Evolutionary conservation across 2,329 filamentous ascomycete species (phyloP), one percentile per base, ranked within the genome.

Genomic region (Nemania bipapillata): DNA sequence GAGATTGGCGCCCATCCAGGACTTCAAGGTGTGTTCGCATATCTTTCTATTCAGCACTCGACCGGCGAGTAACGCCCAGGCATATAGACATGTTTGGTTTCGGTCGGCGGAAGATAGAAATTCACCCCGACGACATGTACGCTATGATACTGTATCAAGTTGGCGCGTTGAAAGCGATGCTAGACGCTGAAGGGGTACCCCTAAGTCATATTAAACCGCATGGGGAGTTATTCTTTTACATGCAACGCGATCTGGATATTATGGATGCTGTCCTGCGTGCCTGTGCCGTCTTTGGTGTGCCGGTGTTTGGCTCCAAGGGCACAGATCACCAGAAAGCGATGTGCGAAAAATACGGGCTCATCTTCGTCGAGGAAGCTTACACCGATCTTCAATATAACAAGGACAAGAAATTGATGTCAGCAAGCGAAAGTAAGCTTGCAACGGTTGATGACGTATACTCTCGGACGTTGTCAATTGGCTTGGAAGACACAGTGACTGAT

Each of bases 111-210:
- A 63, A 63, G 37, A 63, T 55, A 8, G 60, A 63, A 37, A 37
- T 63, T 28, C 60, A 63, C 20, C 60, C 50, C 11, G 60, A 63
- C 12, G 60, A 63, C 37, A 63, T 63, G 60, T 63, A 63, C 52
- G 60, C 60, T 8, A 63, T 63, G 60, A 63, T 63, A 49, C 15
- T 63, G 8, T 63, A 63, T 17, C 60, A 63, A 49, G 60, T 63
- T 6, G 60, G 60, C 20, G 60, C 60, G 0, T 20, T 63, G 60
- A 63, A 63, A 15, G 60, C 50, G 12, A 63, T 63, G 60, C 50
- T 63, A 0, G 60, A 63, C 40, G 60, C 60, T 6, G 60, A 63
- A 55, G 52, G 37, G 26, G 60, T 63, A 8, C 60, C 60, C n/a
- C 50, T 63, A 17, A 63, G 40, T 15, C 60, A 63, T 22, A 37